Conservation (phyloP, 805 yeast genomes). For the Metschnikowia kunwiensis region DNA sequence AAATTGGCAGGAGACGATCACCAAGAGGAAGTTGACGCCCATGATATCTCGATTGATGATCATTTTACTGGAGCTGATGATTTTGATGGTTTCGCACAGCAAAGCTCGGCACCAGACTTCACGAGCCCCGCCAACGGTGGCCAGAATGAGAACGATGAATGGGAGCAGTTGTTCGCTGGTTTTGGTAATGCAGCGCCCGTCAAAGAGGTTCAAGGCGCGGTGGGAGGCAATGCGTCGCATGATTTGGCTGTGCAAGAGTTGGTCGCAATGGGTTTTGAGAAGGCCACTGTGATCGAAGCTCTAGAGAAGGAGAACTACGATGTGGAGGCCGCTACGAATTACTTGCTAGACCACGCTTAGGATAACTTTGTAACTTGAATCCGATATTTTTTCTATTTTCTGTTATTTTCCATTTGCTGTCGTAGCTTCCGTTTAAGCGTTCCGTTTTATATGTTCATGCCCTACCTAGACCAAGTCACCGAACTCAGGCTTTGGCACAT, state of each 20-base stretch:
- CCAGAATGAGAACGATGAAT: conserved; percentile 59
- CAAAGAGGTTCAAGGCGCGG: neutral
- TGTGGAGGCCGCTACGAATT: conserved; percentile 84
- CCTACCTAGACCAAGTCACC: conserved; percentile 6
- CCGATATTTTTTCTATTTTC: neutral
- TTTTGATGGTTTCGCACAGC: conserved; percentile 15
- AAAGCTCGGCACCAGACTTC: conserved; percentile 13
- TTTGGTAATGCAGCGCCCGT: conserved; percentile 52
- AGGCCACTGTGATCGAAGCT: conserved; percentile 63
- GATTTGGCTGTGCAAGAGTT: conserved; percentile 70
- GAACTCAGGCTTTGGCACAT: conserved; percentile 20
- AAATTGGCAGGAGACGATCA: conserved; percentile 30
- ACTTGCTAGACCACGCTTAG: conserved; percentile 67
- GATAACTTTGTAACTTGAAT: neutral
- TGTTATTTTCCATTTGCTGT: no score
- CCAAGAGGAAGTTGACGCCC: conserved; percentile 27
- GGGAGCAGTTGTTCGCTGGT: conserved; percentile 93
- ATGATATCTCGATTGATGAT: conserved; percentile 31
- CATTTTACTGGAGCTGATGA: conserved; percentile 40
- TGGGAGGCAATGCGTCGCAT: conserved; percentile 29
- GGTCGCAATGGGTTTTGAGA: conserved; percentile 85
- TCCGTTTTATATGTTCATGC: no score
- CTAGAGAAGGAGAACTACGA: conserved; percentile 68
- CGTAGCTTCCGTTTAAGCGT: no score
- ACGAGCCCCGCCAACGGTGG: conserved; percentile 6